Evolutionary conservation across 2,329 filamentous ascomycete genomes (phyloP).

Genomic region (Diaporthe aspalathi): DNA sequence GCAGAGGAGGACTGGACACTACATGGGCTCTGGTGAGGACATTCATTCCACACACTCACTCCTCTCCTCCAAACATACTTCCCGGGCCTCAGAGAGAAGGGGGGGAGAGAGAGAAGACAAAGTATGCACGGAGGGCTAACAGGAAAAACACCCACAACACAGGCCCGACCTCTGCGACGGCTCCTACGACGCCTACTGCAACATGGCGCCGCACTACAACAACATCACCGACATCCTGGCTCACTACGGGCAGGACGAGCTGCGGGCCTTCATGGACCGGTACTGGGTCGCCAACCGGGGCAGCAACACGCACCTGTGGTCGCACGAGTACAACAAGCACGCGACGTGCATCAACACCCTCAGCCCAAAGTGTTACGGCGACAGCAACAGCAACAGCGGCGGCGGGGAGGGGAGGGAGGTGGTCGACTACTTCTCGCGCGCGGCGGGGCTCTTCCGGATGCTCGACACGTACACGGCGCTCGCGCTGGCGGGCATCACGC

Average conservation of each 20-base stretch:
- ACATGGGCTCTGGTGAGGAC: slow-evolving; percentile 56
- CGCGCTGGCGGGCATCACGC: slow-evolving; percentile 51
- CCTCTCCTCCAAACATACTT: neutral
- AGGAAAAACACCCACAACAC: neutral
- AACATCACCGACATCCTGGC: slow-evolving; percentile 57
- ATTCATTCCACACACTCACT: neutral
- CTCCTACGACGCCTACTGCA: slow-evolving; percentile 56
- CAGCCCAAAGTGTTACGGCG: slow-evolving; percentile 70
- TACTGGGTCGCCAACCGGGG: slow-evolving; percentile 57
- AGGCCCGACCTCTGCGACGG: slow-evolving; percentile 60
- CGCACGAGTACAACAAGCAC: slow-evolving; percentile 79
- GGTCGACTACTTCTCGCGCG: slow-evolving; percentile 59
- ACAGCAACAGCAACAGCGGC: too few relatives aligned
- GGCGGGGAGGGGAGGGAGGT: slow-evolving; percentile 51
- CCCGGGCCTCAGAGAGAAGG: too few relatives aligned
- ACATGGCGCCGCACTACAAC: slow-evolving; percentile 54
- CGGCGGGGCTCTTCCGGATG: slow-evolving; percentile 54
- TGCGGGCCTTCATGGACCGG: slow-evolving; percentile 55
- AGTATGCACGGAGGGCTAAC: too few relatives aligned
- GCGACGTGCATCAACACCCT: slow-evolving; percentile 79
- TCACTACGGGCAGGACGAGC: slow-evolving; percentile 52
- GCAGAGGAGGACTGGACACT: slow-evolving; percentile 57
- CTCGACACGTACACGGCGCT: slow-evolving; percentile 58
- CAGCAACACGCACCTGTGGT: slow-evolving; percentile 66
- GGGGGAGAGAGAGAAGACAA: too few relatives aligned